A percentile compares a stretch with the other conserved stretches of the same genome.
Evolutionary conservation across 2,329 filamentous ascomycete species (phyloP).

Genomic region (Leptographium wingfieldii): DNA sequence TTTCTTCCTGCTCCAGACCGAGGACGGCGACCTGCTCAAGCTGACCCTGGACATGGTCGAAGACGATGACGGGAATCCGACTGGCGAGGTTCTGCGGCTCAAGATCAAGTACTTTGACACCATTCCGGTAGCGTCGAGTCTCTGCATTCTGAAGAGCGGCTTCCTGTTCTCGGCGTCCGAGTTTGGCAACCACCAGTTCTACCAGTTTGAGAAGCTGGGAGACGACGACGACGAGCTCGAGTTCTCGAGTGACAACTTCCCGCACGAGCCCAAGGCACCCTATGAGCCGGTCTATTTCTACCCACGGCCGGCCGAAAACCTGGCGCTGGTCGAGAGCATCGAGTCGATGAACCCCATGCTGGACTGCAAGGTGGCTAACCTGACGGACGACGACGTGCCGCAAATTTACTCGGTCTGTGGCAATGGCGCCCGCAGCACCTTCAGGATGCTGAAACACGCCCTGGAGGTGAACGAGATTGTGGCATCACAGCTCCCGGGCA

Average conservation of each 20-base stretch:
- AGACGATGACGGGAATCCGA: conserved; percentile 64
- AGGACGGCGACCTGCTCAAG: conserved; percentile 98
- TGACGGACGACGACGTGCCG: conserved; percentile 84
- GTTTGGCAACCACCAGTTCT: conserved; percentile 86
- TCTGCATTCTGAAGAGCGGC: conserved; percentile 90
- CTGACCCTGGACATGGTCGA: conserved; percentile 84
- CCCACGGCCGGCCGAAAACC: conserved; percentile 65
- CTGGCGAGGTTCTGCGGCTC: conserved; percentile 67
- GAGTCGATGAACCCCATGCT: conserved; percentile 83
- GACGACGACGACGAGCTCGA: conserved; percentile 88
- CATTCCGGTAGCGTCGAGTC: conserved; percentile 71
- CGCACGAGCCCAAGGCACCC: conserved; percentile 57
- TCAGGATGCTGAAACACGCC: conserved; percentile 85
- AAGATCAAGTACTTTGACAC: conserved; percentile 99
- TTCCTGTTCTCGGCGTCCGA: conserved; percentile 90
- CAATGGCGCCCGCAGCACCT: conserved; percentile 75
- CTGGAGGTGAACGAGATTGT: conserved; percentile 90
- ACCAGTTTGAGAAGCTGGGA: conserved; percentile 93
- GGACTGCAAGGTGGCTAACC: conserved; percentile 82
- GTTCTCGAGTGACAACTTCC: conserved; percentile 72
- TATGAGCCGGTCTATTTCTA: conserved; percentile 78
- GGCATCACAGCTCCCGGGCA: conserved; percentile 79
- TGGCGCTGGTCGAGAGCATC: conserved; percentile 74
- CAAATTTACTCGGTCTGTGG: conserved; percentile 94
- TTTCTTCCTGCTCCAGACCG: conserved; percentile 91